Conservation (phyloP, 2,329 filamentous ascomycete genomes). For the Hymenoscyphus fructigenus region DNA sequence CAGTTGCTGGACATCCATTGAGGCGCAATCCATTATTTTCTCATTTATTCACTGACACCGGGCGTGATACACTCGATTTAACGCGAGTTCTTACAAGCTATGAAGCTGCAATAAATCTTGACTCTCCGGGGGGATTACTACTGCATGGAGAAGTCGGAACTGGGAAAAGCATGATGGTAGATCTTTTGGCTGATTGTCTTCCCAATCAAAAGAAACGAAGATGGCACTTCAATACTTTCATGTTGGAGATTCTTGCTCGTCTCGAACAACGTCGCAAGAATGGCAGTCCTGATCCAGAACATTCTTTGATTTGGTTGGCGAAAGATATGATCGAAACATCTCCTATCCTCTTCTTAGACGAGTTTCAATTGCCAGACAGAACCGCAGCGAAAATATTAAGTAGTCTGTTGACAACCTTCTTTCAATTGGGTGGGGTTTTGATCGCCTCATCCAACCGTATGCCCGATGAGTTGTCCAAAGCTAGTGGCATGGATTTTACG, state of each 20-base stretch:
- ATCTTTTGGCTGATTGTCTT: constrained; percentile 75
- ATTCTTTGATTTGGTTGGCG: constrained; percentile 72
- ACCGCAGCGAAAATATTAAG: constrained; percentile 77
- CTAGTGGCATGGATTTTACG: constrained; percentile 67
- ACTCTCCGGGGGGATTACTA: constrained; percentile 73
- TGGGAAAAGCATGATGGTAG: constrained; percentile 82
- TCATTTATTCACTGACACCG: constrained; percentile 56
- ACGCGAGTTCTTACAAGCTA: constrained; percentile 68
- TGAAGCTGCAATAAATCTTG: constrained; percentile 67
- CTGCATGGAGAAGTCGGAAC: constrained; percentile 81
- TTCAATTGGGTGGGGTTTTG: constrained; percentile 77
- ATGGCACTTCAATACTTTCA: constrained; percentile 86
- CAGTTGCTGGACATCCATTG: constrained; percentile 54
- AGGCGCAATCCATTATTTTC: constrained; percentile 58
- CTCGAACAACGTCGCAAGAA: constrained; percentile 53
- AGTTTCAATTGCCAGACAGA: constrained; percentile 80
- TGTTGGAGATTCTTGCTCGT: constrained; percentile 73
- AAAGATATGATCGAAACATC: constrained; percentile 72
- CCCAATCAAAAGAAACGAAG: constrained; percentile 71
- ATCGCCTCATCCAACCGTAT: constrained; percentile 80
- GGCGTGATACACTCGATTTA: constrained; percentile 61
- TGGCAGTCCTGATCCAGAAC: constrained; percentile 44
- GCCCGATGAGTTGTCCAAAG: constrained; percentile 78
- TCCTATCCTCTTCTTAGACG: constrained; percentile 77
- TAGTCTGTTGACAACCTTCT: constrained; percentile 76